phyloP scores from a whole-genome alignment of 169 alveolate genomes.

The Plasmodium gaboni region DNA sequence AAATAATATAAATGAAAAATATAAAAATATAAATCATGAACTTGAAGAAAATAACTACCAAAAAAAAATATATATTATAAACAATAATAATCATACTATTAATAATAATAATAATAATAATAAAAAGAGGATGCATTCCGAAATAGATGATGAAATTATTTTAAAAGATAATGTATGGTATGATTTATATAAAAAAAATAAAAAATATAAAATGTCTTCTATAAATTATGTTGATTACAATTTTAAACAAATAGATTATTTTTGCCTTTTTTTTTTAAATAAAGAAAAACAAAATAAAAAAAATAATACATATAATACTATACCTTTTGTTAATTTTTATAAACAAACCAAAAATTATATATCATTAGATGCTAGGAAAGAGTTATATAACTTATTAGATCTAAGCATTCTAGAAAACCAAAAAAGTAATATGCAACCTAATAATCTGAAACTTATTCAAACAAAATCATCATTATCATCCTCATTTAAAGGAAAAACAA shows the following conservation, averaged over 20 bases:
- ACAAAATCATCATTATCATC: slow-evolving; percentile 47
- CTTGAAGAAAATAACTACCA: background rate
- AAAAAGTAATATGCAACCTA: slow-evolving; percentile 20
- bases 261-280: slow-evolving; percentile 23
- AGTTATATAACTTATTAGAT: slow-evolving; percentile 39
- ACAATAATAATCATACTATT: background rate
- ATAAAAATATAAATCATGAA: background rate
- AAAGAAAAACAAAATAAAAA: slow-evolving; percentile 12
- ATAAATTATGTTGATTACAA: slow-evolving; percentile 10
- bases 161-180: slow-evolving; percentile 36
- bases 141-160: slow-evolving; percentile 52
- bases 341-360: slow-evolving; percentile 42
- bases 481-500: background rate
- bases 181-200: slow-evolving; percentile 13
- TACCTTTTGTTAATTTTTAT: slow-evolving; percentile 37
- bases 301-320: slow-evolving; percentile 13
- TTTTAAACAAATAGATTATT: slow-evolving; percentile 22
- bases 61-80: background rate
- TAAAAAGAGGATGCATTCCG: slow-evolving; percentile 24
- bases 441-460: slow-evolving; percentile 23
- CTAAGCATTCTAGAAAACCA: slow-evolving; percentile 26
- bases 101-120: slow-evolving; percentile 12
- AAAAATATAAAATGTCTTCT: background rate
- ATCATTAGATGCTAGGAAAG: slow-evolving; percentile 44
- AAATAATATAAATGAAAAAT: slow-evolving; percentile 17